Conservation (phyloP, 129 eudicot species). For the Artemisia argyi region DNA sequence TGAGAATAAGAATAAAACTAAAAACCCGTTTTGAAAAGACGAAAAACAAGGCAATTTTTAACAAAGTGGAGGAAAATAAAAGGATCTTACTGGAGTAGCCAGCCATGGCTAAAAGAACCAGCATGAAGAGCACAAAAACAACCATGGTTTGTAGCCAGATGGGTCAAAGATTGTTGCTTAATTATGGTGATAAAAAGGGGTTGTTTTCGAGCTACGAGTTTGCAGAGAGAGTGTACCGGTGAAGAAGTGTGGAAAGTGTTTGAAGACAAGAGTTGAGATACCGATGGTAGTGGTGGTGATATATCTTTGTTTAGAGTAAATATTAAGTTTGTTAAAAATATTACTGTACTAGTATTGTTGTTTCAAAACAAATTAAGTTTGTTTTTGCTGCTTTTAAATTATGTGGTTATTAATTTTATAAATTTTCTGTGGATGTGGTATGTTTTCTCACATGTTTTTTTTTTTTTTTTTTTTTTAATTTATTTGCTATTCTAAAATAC, state of each 20-base stretch:
- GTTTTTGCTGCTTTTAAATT: no score
- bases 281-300: conserved; percentile 16
- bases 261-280: conserved; percentile 12
- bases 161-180: conserved; percentile 15
- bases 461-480: no score
- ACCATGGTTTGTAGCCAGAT: conserved; percentile 63
- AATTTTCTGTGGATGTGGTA: no score
- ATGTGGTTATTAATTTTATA: no score
- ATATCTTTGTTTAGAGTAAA: not conserved
- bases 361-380: no score
- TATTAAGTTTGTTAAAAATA: not conserved
- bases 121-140: conserved; percentile 43
- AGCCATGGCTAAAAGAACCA: conserved; percentile 54
- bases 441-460: no score
- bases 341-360: not conserved
- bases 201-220: conserved; percentile 5
- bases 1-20: not conserved
- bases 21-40: not conserved
- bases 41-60: not conserved
- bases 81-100: conserved; percentile 55
- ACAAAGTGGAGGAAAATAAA: not conserved
- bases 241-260: conserved; percentile 6
- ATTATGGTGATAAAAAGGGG: conserved; percentile 27
- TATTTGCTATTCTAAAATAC: not conserved
- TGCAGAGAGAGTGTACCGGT: conserved; percentile 23